Conservation (phyloP, 306 rosid species). For the Lupinus albus region DNA sequence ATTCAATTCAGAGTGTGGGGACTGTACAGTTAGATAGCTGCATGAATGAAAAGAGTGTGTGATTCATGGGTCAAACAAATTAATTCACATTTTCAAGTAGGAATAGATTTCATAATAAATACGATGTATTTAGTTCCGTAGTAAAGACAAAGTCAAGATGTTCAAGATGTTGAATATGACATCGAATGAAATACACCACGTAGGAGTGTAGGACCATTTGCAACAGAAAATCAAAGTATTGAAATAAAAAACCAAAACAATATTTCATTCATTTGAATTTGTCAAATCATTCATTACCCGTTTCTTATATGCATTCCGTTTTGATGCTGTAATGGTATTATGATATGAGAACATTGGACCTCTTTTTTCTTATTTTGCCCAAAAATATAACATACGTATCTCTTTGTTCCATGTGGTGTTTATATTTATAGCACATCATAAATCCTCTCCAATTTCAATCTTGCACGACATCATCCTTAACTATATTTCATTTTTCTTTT, state of each 20-base stretch:
- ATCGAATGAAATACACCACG: not conserved
- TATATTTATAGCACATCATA: conserved; percentile 51
- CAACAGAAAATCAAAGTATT: conserved; percentile 20
- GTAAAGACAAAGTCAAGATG: conserved; percentile 39
- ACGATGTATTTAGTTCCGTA: not conserved
- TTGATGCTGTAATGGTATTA: conserved; percentile 50
- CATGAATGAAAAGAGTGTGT: conserved; percentile 35
- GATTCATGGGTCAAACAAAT: conserved; percentile 37
- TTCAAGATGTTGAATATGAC: conserved; percentile 37
- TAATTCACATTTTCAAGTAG: conserved; percentile 24
- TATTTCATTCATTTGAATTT: conserved; percentile 34
- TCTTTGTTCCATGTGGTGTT: conserved; percentile 45
- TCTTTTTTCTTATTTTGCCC: conserved; percentile 43
- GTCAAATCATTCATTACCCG: conserved; percentile 44
- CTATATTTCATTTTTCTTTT: conserved; percentile 41
- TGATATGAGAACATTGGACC: conserved; percentile 50
- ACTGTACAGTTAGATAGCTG: conserved; percentile 16
- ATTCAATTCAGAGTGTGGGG: conserved; percentile 41
- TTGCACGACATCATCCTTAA: conserved; percentile 56
- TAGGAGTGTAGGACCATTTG: conserved; percentile 1
- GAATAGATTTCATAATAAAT: conserved; percentile 7
- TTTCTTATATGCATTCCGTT: conserved; percentile 47
- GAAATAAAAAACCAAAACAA: too few relatives aligned
- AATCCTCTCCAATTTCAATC: conserved; percentile 54
- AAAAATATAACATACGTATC: conserved; percentile 43